These are phyloP conservation scores for Amanita rimosa DNA, from an alignment of 768 basidiomycete genomes.

Conservation along the genomic window DNA sequence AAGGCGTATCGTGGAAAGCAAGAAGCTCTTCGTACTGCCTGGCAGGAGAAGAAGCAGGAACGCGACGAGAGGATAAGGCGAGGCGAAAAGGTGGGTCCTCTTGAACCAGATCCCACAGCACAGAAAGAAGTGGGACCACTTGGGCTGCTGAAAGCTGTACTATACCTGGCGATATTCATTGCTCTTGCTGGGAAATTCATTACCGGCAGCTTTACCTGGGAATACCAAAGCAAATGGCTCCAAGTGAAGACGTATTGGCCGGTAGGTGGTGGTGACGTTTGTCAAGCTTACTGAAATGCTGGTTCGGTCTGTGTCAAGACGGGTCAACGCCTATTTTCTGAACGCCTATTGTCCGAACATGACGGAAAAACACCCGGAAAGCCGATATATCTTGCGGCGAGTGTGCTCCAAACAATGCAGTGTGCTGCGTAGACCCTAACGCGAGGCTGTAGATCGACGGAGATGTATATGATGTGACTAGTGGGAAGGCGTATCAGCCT, in stretches of 20 bases:
- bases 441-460: slow-evolving; percentile 61
- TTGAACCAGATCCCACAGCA: slow-evolving; percentile 64
- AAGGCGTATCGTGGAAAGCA: slow-evolving; percentile 54
- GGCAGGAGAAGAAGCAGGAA: slow-evolving; percentile 59
- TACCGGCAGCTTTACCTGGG: slow-evolving; percentile 83
- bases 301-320: slow-evolving; percentile 20
- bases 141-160: slow-evolving; percentile 59
- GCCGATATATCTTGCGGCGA: slow-evolving; percentile 80
- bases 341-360: slow-evolving; percentile 48
- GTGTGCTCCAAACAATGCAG: slow-evolving; percentile 13
- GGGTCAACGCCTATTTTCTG: slow-evolving; percentile 65
- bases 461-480: slow-evolving; percentile 88
- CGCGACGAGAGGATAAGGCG: slow-evolving; percentile 63
- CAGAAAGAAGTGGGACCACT: slow-evolving; percentile 52
- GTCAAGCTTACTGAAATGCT: not conserved
- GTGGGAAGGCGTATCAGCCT: slow-evolving; percentile 71
- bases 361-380: slow-evolving; percentile 55
- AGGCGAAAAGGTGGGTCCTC: slow-evolving; percentile 64
- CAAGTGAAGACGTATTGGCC: slow-evolving; percentile 54
- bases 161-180: slow-evolving; percentile 41
- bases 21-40: slow-evolving; percentile 49
- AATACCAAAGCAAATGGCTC: slow-evolving; percentile 56
- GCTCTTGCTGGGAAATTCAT: slow-evolving; percentile 70
- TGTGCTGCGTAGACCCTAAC: slow-evolving; percentile 7
- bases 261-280: slow-evolving; percentile 22